These are phyloP conservation scores for Crucibulum parvulum DNA, from an alignment of 1,284 basidiomycete genomes.

Conservation along the genomic window DNA sequence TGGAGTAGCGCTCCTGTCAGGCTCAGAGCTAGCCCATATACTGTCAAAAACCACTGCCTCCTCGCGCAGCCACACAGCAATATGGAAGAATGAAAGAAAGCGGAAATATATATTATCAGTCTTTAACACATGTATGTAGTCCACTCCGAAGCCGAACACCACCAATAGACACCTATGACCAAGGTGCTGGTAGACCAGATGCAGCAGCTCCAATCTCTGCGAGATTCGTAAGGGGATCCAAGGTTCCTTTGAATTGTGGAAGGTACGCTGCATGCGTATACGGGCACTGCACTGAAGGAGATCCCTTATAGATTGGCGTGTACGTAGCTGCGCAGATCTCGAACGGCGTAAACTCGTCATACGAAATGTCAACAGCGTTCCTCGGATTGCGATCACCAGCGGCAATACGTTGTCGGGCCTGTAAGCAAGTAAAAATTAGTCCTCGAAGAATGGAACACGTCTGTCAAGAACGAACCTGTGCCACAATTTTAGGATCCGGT, in stretches of 20 bases:
- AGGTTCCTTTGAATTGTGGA: constrained; percentile 85
- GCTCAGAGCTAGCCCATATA: too few species aligned
- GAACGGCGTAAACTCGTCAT: constrained; percentile 94
- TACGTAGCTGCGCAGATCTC: constrained; percentile 93
- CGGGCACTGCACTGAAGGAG: constrained; percentile 85
- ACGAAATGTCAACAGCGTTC: constrained; percentile 93
- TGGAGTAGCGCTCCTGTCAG: too few species aligned
- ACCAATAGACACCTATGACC: constrained; percentile 37
- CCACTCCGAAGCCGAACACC: constrained; percentile 9
- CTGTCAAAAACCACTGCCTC: too few species aligned
- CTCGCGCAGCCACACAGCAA: too few species aligned
- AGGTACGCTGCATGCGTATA: constrained; percentile 93
- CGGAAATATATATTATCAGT: background rate
- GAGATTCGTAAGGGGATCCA: constrained; percentile 74
- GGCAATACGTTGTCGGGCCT: constrained; percentile 92
- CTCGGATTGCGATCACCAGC: constrained; percentile 96
- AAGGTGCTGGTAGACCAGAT: constrained; percentile 78
- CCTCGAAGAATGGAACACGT: constrained; percentile 2
- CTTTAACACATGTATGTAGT: constrained; percentile 1
- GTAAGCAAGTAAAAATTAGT: constrained; percentile 11
- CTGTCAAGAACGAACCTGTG: constrained; percentile 63
- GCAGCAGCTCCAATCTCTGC: constrained; percentile 79
- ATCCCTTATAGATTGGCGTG: constrained; percentile 94
- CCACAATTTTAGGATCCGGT: constrained; percentile 89
- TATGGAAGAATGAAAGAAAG: background rate